Evolutionary conservation across 1,284 basidiomycete species (phyloP), one percentile per base, ranked within the genome.

Genomic region (Irpex sp.): DNA sequence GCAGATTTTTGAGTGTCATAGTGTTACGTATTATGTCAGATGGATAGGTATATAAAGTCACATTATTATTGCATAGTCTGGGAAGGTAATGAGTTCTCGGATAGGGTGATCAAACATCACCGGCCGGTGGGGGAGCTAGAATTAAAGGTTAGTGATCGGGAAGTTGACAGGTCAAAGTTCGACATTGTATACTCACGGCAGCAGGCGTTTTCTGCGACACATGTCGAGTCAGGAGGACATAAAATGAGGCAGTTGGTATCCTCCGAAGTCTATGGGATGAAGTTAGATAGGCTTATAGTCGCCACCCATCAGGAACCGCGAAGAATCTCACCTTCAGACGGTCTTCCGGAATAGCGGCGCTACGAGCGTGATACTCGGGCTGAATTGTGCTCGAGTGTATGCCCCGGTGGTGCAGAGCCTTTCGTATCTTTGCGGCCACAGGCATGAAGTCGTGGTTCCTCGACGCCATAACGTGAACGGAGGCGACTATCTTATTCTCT

Each of bases 321-420:
- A 51, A 1, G n/a, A 37, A 77, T 78, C 49, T 78, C 76, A 72
- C 85, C 79, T 64, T 80, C 73, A 83, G 66, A 66, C 77, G 76
- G 38, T 83, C 82, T 52, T 85, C 82, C 7, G 81, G 75, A 11
- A 44, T 44, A 5, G 76, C 71, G 11, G 76, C 68, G 36, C 70
- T 72, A 60, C 73, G 73, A 63, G 76, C 73, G 64, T 83, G 80
- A 67, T 92, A 93, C 71, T 93, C 91, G 2, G 91, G 91, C 70
- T 94, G 94, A 66, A 97, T 96, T 2, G 94, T 96, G 67, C 90
- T 89, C 6, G 92, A 95, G 78, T 99, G 97, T 65, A 99, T 96
- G 47, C 96, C 96, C 71, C 93, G 93, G 52, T 89, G 78, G 76
- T 99, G 97, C 62, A 99, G 81, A 1, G 84, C 85, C 71, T 87